phyloP scores from a whole-genome alignment of 768 basidiomycete species.

The Suillus fuscotomentosus region DNA sequence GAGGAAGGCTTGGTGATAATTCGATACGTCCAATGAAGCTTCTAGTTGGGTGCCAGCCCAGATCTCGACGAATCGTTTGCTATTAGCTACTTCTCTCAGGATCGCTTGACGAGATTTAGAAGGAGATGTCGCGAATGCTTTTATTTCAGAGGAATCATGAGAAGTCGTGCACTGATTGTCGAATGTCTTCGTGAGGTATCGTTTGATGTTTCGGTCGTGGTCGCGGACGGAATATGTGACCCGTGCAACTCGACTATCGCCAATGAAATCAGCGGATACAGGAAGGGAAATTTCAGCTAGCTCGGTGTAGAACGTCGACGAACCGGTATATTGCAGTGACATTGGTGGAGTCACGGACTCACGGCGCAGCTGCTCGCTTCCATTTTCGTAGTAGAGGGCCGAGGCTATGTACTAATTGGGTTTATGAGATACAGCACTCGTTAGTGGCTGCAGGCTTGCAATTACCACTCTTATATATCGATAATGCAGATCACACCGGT shows the following conservation, averaged over 20 bases:
- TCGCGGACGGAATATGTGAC: constrained; percentile 48
- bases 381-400: too few relatives aligned
- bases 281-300: constrained; percentile 42
- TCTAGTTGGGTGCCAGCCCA: constrained; percentile 48
- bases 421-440: too few relatives aligned
- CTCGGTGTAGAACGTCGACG: constrained; percentile 29
- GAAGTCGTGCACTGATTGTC: neutral
- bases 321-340: constrained; percentile 18
- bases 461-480: too few relatives aligned
- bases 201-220: constrained; percentile 48
- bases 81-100: constrained; percentile 37
- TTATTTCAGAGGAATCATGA: constrained; percentile 32
- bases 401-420: too few relatives aligned
- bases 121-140: constrained; percentile 42
- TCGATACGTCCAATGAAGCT: constrained; percentile 53
- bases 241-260: constrained; percentile 28
- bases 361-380: too few relatives aligned
- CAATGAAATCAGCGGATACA: constrained; percentile 33
- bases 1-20: constrained; percentile 58
- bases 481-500: too few relatives aligned
- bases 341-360: neutral
- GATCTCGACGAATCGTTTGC: constrained; percentile 58
- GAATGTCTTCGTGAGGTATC: constrained; percentile 40
- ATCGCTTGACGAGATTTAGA: constrained; percentile 42
- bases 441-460: too few relatives aligned